Percentiles rank a stretch among this genome's conserved stretches.
phyloP scores from a whole-genome alignment of 2,329 filamentous ascomycete species.

The Clarireedia hainanense region DNA sequence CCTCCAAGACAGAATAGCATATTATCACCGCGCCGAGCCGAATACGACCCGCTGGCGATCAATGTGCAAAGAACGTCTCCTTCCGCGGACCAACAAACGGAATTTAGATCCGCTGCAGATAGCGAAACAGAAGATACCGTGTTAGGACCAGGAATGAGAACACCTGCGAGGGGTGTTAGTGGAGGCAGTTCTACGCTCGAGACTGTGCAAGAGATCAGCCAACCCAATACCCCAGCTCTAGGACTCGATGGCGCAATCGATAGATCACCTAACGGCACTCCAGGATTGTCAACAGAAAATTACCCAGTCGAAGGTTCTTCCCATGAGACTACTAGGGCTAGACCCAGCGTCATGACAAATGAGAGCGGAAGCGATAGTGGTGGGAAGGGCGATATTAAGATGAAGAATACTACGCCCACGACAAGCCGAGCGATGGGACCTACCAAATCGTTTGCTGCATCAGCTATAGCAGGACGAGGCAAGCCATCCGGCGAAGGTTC shows the following conservation, averaged over 20 bases:
- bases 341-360: slow-evolving; percentile 35
- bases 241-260: slow-evolving; percentile 42
- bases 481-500: slow-evolving; percentile 65
- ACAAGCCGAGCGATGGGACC: slow-evolving; percentile 43
- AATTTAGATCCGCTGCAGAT: slow-evolving; percentile 18
- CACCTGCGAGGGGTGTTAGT: slow-evolving; percentile 52
- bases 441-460: slow-evolving; percentile 55
- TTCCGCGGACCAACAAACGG: slow-evolving; percentile 34
- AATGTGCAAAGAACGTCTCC: slow-evolving; percentile 41
- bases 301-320: slow-evolving; percentile 24
- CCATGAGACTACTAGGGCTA: slow-evolving; percentile 36
- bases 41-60: slow-evolving; percentile 44
- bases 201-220: slow-evolving; percentile 85
- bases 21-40: slow-evolving; percentile 38
- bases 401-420: slow-evolving; percentile 31
- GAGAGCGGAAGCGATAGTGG: slow-evolving; percentile 63
- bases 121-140: slow-evolving; percentile 25
- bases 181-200: slow-evolving; percentile 61
- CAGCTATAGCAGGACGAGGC: slow-evolving; percentile 54
- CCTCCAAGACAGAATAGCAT: slow-evolving; percentile 45
- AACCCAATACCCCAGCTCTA: slow-evolving; percentile 59
- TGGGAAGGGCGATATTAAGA: slow-evolving; percentile 41
- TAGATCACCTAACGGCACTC: slow-evolving; percentile 36
- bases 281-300: slow-evolving; percentile 38
- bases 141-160: slow-evolving; percentile 42